Percentiles rank a stretch among this genome's conserved stretches.
These are phyloP conservation scores for Zanthoxylum bungeanum DNA, from an alignment of 345 rosid species.

Conservation along the genomic window DNA sequence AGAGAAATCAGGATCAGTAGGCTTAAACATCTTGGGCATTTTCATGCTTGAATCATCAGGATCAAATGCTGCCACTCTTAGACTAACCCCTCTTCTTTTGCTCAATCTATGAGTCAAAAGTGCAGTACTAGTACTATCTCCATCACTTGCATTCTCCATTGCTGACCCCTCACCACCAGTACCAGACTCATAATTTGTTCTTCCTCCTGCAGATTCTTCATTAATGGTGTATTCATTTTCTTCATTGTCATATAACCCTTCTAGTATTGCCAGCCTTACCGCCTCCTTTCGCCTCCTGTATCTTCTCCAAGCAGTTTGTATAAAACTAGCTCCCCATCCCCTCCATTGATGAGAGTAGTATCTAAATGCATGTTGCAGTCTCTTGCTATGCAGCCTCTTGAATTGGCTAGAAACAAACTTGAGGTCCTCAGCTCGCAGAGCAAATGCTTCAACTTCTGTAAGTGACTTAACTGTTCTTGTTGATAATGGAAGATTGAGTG, in stretches of 20 bases:
- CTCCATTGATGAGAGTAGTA: constrained; percentile 95
- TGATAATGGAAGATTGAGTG: constrained; percentile 59
- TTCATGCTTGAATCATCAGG: constrained; percentile 54
- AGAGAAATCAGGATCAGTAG: constrained; percentile 71
- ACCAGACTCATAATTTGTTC: neutral
- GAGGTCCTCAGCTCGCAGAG: constrained; percentile 71
- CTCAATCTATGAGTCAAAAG: constrained; percentile 67
- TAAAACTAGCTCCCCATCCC: constrained; percentile 76
- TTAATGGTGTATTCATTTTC: constrained; percentile 3
- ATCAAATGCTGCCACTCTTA: constrained; percentile 34
- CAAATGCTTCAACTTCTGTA: constrained; percentile 74
- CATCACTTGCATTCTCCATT: constrained; percentile 15
- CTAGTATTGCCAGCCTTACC: constrained; percentile 61
- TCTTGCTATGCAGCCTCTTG: constrained; percentile 82
- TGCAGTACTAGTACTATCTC: constrained; percentile 49
- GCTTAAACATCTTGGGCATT: constrained; percentile 88
- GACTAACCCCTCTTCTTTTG: constrained; percentile 44
- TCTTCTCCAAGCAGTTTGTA: constrained; percentile 79
- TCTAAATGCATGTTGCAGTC: constrained; percentile 85
- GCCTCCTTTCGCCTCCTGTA: constrained; percentile 54
- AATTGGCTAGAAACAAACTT: constrained; percentile 78
- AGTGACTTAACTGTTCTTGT: constrained; percentile 64
- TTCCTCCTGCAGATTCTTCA: neutral
- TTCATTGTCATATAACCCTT: constrained; percentile 31
- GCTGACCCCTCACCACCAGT: constrained; percentile 10